Base-by-base conservation (phyloP, 345 rosid genomes). In the Durio zibethinus region DNA sequence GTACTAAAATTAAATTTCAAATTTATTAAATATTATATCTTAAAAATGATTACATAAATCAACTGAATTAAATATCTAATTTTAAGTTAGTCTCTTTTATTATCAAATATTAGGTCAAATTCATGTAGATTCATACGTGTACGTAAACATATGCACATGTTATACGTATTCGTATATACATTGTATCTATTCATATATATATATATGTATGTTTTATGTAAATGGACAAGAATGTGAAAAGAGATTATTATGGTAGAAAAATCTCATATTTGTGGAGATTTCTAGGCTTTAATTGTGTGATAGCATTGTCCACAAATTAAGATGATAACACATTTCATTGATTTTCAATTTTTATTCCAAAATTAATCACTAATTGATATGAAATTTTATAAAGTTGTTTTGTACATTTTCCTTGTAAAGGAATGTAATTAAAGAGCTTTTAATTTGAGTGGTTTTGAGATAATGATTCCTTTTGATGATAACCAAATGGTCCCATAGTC, bases 391-490 rank as follows among this genome's bases (percentile, higher is more conserved):
- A 84, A 88, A 90, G 95, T 82, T 61, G 82, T 12, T 87, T 84
- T 85, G 95, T 88, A 88, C 86, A 74, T 84, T 83, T 87, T 87
- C 81, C 89, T 73, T 29, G 73, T 50, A 87, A 87, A 54, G 88
- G 87, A 86, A 86, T 74, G 88, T 67, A 80, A 83, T 84, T 88
- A 82, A 81, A 78, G 72, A 74, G 64, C 75, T 78, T 82, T 83
- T 76, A 82, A 79, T 87, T 82, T 86, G 84, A 76, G 87, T 81
- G 90, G 89, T 81, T 85, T 84, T 81, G 57, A 86, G 94, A 86
- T 89, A 81, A 94, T 84, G 92, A 85, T 92, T 86, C 90, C 85
- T 75, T 87, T 75, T 64, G 77, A 83, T 83, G 89, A 88, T 57
- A 78, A 82, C 54, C 83, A 83, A 79, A 77, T 82, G 87, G 87